phyloP scores from a whole-genome alignment of 2,329 filamentous ascomycete species.

The Paecilomyces dactylethromorphus region DNA sequence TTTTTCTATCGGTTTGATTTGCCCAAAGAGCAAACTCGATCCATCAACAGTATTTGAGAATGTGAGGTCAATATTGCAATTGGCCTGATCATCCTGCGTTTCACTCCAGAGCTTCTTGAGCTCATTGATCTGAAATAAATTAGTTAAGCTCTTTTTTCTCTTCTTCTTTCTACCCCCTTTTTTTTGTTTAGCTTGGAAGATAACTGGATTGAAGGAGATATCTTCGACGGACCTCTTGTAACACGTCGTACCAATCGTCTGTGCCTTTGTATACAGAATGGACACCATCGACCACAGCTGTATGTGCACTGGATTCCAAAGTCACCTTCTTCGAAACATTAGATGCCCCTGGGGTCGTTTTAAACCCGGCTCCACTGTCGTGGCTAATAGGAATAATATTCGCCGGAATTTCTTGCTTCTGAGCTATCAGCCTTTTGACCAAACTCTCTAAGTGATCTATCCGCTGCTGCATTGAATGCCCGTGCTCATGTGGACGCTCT shows the following conservation, averaged over 20 bases:
- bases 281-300: constrained; percentile 5
- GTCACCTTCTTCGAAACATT: neutral
- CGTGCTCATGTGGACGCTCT: neutral
- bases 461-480: neutral
- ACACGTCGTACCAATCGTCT: constrained; percentile 8
- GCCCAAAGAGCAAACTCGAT: neutral
- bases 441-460: neutral
- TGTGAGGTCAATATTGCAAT: neutral
- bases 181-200: no score
- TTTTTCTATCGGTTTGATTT: neutral
- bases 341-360: neutral
- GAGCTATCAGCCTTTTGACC: neutral
- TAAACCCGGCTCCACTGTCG: neutral
- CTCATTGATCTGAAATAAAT: constrained; percentile 4
- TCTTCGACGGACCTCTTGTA: constrained; percentile 3
- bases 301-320: neutral
- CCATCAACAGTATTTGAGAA: neutral
- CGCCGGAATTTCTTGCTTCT: neutral
- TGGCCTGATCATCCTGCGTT: constrained; percentile 3
- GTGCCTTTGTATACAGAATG: constrained; percentile 6
- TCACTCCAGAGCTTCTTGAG: constrained; percentile 7
- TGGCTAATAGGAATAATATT: neutral
- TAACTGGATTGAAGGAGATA: neutral
- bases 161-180: no score
- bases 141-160: neutral